These are phyloP conservation scores for Exophiala aquamarina DNA, from an alignment of 2,329 filamentous ascomycete genomes.

Conservation along the genomic window DNA sequence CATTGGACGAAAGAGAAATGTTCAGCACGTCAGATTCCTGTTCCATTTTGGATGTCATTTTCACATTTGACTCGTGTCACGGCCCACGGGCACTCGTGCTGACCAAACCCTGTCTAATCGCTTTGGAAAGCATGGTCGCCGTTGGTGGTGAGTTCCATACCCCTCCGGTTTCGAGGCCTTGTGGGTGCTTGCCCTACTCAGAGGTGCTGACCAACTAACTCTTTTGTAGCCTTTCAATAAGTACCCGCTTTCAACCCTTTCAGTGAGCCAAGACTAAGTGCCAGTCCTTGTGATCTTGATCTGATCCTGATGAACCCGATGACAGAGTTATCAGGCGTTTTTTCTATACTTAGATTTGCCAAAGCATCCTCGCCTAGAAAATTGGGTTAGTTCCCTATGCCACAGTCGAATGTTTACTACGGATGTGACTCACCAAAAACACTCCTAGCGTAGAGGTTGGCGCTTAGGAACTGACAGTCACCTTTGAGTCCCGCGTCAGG, in stretches of 20 bases:
- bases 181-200: no score
- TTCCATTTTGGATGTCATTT: no score
- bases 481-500: conserved; percentile 95
- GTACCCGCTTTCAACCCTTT: conserved; percentile 82
- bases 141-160: no score
- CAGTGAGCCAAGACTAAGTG: conserved; percentile 86
- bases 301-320: conserved; percentile 97
- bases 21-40: no score
- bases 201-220: no score
- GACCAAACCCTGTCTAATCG: no score
- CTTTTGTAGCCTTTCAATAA: conserved; percentile 13
- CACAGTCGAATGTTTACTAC: no score
- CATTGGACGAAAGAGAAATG: no score
- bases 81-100: no score
- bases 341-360: conserved; percentile 96
- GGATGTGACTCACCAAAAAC: conserved; percentile 80
- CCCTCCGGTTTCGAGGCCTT: no score
- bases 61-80: no score
- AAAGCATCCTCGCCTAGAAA: conserved; percentile 88
- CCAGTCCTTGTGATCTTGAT: conserved; percentile 92
- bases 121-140: no score
- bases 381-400: conserved; percentile 5
- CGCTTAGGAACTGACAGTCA: conserved; percentile 96
- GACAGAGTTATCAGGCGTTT: conserved; percentile 92
- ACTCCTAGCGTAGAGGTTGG: conserved; percentile 92